Percentiles rank a stretch among this genome's conserved stretches.
Conservation (phyloP, 1,139 yeast species). For the Debaryomycetaceae sp. region DNA sequence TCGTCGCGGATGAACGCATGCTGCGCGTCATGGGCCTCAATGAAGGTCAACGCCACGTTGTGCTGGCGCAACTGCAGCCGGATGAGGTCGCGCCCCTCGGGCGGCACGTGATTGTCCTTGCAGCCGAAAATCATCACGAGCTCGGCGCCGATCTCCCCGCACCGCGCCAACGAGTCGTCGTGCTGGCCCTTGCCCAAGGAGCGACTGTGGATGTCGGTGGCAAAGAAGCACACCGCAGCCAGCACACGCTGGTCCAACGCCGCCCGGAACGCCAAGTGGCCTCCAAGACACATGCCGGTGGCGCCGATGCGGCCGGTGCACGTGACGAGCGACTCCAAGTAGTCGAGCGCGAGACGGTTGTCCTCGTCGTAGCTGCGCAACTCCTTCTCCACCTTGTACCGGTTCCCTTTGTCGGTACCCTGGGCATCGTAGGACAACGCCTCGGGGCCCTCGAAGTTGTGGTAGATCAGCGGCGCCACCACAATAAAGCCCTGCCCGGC, state of each 20-base stretch:
- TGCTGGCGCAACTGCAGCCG: slow-evolving; percentile 57
- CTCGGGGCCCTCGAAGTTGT: slow-evolving; percentile 62
- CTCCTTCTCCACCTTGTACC: slow-evolving; percentile 63
- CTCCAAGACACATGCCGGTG: slow-evolving; percentile 87
- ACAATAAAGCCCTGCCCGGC: slow-evolving; percentile 79
- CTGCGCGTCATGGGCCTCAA: slow-evolving; percentile 71
- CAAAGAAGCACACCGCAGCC: slow-evolving; percentile 74
- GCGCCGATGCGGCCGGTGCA: slow-evolving; percentile 76
- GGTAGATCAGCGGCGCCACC: slow-evolving; percentile 75
- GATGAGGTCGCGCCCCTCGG: slow-evolving; percentile 71
- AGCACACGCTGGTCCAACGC: slow-evolving; percentile 60
- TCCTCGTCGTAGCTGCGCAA: slow-evolving; percentile 76
- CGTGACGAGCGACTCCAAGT: slow-evolving; percentile 51
- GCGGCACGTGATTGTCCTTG: slow-evolving; percentile 76
- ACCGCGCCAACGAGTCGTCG: slow-evolving; percentile 61
- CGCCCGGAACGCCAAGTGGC: slow-evolving; percentile 75
- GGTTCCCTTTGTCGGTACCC: slow-evolving; percentile 76
- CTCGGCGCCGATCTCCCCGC: slow-evolving; percentile 55
- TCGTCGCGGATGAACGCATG: slow-evolving; percentile 84
- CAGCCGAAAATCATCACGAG: slow-evolving; percentile 71
- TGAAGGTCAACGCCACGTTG: slow-evolving; percentile 61
- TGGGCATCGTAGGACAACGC: slow-evolving; percentile 65
- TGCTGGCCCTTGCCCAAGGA: slow-evolving; percentile 59
- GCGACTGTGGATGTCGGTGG: slow-evolving; percentile 72
- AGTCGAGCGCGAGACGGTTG: slow-evolving; percentile 58